These are phyloP conservation scores for Hevea brasiliensis DNA, from an alignment of 345 rosid species.

Conservation along the genomic window DNA sequence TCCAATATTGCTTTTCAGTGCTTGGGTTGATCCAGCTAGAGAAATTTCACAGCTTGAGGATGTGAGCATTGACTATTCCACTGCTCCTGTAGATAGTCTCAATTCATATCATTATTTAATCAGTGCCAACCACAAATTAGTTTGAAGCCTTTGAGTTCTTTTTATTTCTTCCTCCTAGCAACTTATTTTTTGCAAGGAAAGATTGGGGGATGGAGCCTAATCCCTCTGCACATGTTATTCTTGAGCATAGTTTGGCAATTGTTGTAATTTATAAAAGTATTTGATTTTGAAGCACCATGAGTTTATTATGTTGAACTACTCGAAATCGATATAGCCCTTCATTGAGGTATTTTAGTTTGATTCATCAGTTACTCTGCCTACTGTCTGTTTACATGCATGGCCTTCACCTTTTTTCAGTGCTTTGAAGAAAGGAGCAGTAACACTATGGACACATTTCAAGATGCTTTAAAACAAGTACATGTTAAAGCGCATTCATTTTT, in stretches of 20 bases:
- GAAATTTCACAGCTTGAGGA: constrained; percentile 24
- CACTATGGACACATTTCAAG: constrained; percentile 15
- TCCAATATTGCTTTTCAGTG: constrained; percentile 20
- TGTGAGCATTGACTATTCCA: constrained; percentile 17
- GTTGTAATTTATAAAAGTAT: neutral
- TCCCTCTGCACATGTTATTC: neutral
- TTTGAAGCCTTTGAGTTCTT: neutral
- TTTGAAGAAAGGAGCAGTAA: constrained; percentile 29
- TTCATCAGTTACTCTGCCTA: neutral
- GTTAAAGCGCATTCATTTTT: neutral
- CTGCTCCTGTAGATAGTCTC: neutral
- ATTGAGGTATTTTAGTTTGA: neutral
- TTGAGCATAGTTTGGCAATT: neutral
- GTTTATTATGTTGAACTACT: neutral
- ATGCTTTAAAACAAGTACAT: constrained; percentile 21
- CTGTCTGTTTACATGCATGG: neutral
- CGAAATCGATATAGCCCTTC: neutral
- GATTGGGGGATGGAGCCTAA: neutral
- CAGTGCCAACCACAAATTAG: neutral
- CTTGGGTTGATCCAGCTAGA: constrained; percentile 28
- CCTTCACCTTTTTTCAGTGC: constrained; percentile 12
- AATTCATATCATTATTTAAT: neutral
- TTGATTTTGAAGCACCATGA: no score
- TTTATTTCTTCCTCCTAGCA: neutral
- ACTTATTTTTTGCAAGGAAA: neutral